Evolutionary conservation across 768 basidiomycete genomes (phyloP).

Genomic region (Lentinula sp.): DNA sequence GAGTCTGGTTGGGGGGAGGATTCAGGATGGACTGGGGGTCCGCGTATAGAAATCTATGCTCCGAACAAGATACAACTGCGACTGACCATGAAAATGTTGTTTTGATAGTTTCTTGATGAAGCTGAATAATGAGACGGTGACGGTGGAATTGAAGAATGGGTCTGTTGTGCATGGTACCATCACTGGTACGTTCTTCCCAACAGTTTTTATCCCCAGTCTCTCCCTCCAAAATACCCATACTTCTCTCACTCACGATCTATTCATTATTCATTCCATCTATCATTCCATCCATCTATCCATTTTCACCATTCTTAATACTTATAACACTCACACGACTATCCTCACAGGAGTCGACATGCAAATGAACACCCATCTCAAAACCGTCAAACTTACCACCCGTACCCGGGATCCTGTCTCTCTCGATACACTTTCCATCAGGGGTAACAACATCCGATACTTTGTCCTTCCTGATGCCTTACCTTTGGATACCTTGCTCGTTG

Average conservation of each 20-base stretch:
- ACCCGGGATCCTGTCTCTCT: constrained; percentile 84
- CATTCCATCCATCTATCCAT: constrained; percentile 3
- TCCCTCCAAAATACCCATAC: neutral
- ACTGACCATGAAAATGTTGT: constrained; percentile 4
- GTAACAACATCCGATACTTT: constrained; percentile 96
- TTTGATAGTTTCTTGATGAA: constrained; percentile 92
- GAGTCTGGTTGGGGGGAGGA: neutral
- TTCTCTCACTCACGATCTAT: neutral
- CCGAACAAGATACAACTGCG: neutral
- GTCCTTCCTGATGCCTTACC: constrained; percentile 97
- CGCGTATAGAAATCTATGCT: neutral
- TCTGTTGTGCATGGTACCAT: constrained; percentile 94
- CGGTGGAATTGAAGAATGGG: constrained; percentile 97
- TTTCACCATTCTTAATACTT: neutral
- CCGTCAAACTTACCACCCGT: constrained; percentile 92
- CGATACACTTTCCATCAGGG: constrained; percentile 89
- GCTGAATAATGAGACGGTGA: constrained; percentile 98
- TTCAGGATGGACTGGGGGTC: neutral
- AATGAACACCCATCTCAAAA: constrained; percentile 99
- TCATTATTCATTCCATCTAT: neutral
- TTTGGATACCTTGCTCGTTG: constrained; percentile 92
- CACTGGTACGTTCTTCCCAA: constrained; percentile 57
- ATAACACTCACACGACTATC: no score
- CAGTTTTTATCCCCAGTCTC: neutral
- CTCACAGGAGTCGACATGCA: constrained; percentile 91